Evolutionary conservation across 768 basidiomycete species (phyloP), one percentile per base, ranked within the genome.

Genomic region (Tricholomella constricta): DNA sequence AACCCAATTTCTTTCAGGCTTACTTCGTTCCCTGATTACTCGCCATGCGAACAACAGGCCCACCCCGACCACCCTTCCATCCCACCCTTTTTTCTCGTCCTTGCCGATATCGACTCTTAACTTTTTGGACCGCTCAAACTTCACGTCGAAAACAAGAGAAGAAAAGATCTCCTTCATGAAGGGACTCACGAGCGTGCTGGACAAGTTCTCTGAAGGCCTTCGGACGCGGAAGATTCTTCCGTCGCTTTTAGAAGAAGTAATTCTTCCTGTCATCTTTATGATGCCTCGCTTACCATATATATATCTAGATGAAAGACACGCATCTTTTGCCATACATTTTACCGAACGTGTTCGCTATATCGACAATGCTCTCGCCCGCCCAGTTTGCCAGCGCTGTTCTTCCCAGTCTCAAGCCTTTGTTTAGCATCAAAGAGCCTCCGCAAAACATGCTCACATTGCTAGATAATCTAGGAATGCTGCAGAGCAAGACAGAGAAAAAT

Each of bases 151-250:
- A 70, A 87, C 94, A 2, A 75, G 88, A 51, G 96, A 98, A 72
- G 97, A 98, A 65, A 98, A 98, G 67, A 88, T 97, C 23, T 90
- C 91, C 0, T 98, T 98, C 68, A 89, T 98, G 84, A 92, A 92
- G 67, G 95, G 96, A 0, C 72, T 98, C 17, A 79, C 87, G 1
- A 65, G 79, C 45, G 94, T 98, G 6, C 71, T 98, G 32, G 84
- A 85, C 50, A 84, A 79, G 41, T 98, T 99, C 69, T 89, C 90
- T 8, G 92, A 94, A 61, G 88, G 94, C 14, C 75, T 98, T 49
- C 80, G 86, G 46, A 87, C 80, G 50, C 82, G 94, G 20, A 98
- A 98, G 67, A 89, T 98, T 44, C 74, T 99, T 32, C 94, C 95
- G 10, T 87, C 91, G 23, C 77, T 99, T 15, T 74, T 99, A 10